Evolutionary conservation across 169 alveolate species (phyloP).

Genomic region (Plasmodium berghei): DNA sequence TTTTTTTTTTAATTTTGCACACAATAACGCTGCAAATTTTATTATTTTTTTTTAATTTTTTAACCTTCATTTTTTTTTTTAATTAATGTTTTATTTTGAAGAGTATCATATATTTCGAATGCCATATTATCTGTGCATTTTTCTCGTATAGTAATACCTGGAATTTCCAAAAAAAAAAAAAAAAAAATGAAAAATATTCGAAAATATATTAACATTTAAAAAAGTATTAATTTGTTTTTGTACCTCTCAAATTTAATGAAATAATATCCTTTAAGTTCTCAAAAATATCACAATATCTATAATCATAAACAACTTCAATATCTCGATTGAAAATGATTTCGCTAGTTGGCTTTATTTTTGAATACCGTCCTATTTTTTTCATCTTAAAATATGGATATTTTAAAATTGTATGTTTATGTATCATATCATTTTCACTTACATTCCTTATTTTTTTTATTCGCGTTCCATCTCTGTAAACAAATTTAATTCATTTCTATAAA

Average conservation of each 20-base stretch:
- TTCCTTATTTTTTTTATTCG: slow-evolving; percentile 56
- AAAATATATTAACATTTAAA: neutral
- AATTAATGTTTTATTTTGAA: slow-evolving; percentile 48
- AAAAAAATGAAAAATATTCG: neutral
- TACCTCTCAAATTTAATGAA: slow-evolving; percentile 44
- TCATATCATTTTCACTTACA: slow-evolving; percentile 72
- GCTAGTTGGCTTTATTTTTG: slow-evolving; percentile 8
- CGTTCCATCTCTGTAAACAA: slow-evolving; percentile 43
- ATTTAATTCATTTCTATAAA: neutral
- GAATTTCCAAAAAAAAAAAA: neutral
- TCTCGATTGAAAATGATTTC: slow-evolving; percentile 22
- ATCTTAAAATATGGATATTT: slow-evolving; percentile 74
- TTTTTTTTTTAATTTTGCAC: slow-evolving; percentile 3
- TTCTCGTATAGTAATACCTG: slow-evolving; percentile 53
- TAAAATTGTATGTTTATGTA: slow-evolving; percentile 35
- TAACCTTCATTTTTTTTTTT: slow-evolving; percentile 72
- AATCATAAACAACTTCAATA: slow-evolving; percentile 48
- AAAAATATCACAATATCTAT: slow-evolving; percentile 16
- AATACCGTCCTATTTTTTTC: slow-evolving; percentile 54
- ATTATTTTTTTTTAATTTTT: slow-evolving; percentile 4
- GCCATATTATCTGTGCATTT: slow-evolving; percentile 46
- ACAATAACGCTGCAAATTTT: neutral
- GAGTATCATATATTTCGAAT: slow-evolving; percentile 63
- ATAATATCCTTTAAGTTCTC: slow-evolving; percentile 54
- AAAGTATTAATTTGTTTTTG: too few species aligned